Conservation (phyloP, 73 alveolate species). For the Paraurostyla sp. region DNA sequence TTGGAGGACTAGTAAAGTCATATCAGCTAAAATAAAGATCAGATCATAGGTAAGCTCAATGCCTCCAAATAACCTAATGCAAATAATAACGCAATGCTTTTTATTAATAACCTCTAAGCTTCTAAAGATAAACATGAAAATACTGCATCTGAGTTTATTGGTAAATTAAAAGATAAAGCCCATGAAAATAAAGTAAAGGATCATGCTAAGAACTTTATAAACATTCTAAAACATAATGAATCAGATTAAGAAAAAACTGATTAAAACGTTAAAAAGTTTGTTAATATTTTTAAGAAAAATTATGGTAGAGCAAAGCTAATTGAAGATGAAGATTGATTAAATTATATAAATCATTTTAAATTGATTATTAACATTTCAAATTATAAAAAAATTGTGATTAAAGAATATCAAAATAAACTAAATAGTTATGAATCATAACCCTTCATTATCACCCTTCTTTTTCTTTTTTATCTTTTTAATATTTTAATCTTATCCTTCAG, state of each 20-base stretch:
- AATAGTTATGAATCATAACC: neutral
- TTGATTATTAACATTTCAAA: neutral
- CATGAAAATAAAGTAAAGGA: neutral
- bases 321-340: neutral
- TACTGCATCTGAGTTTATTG: neutral
- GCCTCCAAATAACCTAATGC: no score
- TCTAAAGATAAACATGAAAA: neutral
- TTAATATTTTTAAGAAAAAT: neutral
- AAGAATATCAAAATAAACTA: no score
- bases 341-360: neutral
- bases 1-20: no score
- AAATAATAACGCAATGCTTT: neutral
- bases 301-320: neutral
- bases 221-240: neutral
- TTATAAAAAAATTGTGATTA: no score
- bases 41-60: no score
- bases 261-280: neutral
- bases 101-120: neutral
- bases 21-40: no score
- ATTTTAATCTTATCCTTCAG: neutral
- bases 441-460: neutral
- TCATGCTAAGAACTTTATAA: neutral
- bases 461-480: conserved; percentile 14
- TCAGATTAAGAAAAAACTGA: neutral
- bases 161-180: neutral